Base-by-base conservation (phyloP, 2,329 filamentous ascomycete genomes). In the Diplodia corticola region DNA sequence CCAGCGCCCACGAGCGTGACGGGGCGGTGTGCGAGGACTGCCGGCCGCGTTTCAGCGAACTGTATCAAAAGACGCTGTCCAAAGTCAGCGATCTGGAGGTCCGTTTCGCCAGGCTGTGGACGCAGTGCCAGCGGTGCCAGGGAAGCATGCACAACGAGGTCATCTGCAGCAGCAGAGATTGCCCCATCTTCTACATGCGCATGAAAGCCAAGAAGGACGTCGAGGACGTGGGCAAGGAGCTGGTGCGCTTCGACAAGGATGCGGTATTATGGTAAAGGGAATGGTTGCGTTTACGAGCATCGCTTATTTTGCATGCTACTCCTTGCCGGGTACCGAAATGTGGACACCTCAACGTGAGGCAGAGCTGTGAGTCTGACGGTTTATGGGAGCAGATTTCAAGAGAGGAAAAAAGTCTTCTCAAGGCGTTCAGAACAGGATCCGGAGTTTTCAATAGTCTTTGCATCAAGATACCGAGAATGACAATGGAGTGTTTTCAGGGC, bases 151-250 rank as follows among this genome's bases (percentile, higher is more conserved):
- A 99, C 80, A 95, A 92, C 77, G 95, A 99, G 79, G 96, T 99
- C 64, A 98, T 99, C 72, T 99, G 95, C 82, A 93, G 90, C 69
- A 94, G 90, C 77, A 91, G 93, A 77, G 95, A 99, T 82, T 99
- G 95, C 76, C 95, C 95, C 0, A 99, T 99, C 74, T 99, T 99
- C 79, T 99, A 99, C 79, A 99, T 99, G 95, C 89, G 95, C 4
- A 99, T 99, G 95, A 99, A 99, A 85, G 94, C 94, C 35, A 96
- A 97, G 86, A 99, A 99, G 83, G 95, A 99, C 77, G 89, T 98
- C 46, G 94, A 98, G 78, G 95, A 99, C 80, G 90, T 89, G 1
- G 92, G 93, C 66, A 96, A 92, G 81, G 95, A 99, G 78, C 79
- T 99, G 73, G 86, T 86, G 71, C 84, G 95, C 72, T 99, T 99